Evolutionary conservation across 148 eudicot genomes (phyloP).

Genomic region (Talinum fruticosum): DNA sequence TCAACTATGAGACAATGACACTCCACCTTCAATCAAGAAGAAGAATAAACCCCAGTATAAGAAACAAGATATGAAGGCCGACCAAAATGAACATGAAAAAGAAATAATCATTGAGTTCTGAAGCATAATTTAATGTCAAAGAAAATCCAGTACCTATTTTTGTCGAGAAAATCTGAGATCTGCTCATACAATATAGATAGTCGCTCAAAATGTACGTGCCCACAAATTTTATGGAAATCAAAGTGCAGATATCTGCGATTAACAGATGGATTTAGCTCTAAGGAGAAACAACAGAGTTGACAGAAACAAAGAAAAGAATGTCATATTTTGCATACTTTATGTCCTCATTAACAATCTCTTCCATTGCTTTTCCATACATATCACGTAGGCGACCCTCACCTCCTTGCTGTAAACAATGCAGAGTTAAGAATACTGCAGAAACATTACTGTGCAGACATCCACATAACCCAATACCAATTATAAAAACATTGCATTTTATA

Average conservation of each 20-base stretch:
- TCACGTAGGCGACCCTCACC: constrained; percentile 87
- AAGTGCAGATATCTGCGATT: constrained; percentile 73
- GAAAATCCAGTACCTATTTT: constrained; percentile 61
- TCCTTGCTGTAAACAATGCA: constrained; percentile 58
- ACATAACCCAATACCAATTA: neutral
- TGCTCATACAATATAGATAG: constrained; percentile 86
- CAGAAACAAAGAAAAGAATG: constrained; percentile 5
- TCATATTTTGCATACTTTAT: constrained; percentile 44
- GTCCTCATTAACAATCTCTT: constrained; percentile 66
- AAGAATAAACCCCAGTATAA: neutral
- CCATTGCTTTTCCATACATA: constrained; percentile 62
- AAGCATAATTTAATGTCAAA: neutral
- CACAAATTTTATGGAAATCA: constrained; percentile 89
- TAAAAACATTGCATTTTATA: neutral
- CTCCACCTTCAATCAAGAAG: neutral
- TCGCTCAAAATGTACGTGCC: constrained; percentile 85
- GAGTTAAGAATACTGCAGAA: neutral
- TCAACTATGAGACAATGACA: neutral
- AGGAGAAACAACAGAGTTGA: constrained; percentile 7
- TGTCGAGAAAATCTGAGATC: constrained; percentile 69
- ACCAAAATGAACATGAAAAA: neutral
- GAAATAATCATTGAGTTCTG: neutral
- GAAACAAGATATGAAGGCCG: neutral
- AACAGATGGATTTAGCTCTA: constrained; percentile 19
- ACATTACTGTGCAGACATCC: neutral